Percentiles rank a stretch among this genome's conserved stretches.
Conservation (phyloP, 2,329 filamentous ascomycete species). For the Pseudogymnoascus sp. region DNA sequence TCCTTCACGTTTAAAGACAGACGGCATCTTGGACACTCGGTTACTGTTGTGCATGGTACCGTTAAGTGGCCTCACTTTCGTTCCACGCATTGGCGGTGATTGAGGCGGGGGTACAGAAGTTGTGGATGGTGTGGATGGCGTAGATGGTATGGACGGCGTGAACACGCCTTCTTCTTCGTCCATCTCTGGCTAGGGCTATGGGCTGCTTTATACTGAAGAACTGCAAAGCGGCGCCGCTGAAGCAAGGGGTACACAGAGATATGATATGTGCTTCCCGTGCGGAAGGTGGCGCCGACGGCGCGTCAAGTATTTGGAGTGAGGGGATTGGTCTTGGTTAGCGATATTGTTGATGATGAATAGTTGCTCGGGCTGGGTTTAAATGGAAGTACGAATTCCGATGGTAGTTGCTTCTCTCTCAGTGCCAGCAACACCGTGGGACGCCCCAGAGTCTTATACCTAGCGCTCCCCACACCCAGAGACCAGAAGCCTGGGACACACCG, state of each 20-base stretch:
- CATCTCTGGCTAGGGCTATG: not conserved
- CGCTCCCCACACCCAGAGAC: not conserved
- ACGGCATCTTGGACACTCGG: not conserved
- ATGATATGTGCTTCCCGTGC: not conserved
- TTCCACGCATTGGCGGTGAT: not conserved
- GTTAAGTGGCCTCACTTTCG: not conserved
- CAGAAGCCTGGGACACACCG: not conserved
- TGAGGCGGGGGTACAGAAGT: not conserved
- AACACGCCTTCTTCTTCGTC: not conserved
- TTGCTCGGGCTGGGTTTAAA: not conserved
- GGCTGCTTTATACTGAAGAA: constrained; percentile 5
- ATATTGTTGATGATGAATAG: not conserved
- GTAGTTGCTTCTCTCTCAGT: not conserved
- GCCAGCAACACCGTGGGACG: not conserved
- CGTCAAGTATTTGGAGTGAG: not conserved
- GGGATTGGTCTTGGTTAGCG: not conserved
- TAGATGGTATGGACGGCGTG: not conserved
- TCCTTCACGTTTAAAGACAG: not conserved
- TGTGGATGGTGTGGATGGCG: not conserved
- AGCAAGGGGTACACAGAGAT: not conserved
- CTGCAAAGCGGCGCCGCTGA: not conserved
- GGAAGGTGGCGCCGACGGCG: not conserved
- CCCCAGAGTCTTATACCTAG: not conserved
- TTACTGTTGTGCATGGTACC: not conserved
- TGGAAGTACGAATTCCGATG: not conserved